Evolutionary conservation across 805 yeast species (phyloP), one percentile per base, ranked within the genome.

Genomic region (Yamadazyma kitorensis): DNA sequence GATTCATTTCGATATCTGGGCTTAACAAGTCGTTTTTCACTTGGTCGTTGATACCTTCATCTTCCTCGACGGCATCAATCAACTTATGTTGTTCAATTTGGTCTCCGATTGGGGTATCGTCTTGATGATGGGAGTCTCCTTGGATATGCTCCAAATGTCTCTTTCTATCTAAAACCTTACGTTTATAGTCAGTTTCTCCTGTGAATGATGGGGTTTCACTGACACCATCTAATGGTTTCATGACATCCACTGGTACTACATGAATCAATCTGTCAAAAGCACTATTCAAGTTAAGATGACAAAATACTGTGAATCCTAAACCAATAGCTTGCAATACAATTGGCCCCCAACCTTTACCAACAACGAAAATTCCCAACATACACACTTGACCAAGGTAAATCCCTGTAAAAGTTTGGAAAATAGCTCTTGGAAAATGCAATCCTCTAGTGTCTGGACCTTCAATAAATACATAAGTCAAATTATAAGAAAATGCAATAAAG

Each of bases 291-390:
- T 77, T 73, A 19, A 76, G 12, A 50, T 91, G 96, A 39, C 76
- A 69, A 52, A 86, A 81, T 4, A 74, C 73, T 0, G 97, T 86
- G 44, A 72, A 58, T 6, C 72, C 74, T 10, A 86, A 49, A 26
- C 82, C 68, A 33, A 89, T 68, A 2, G 78, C 80, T 56, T 84
- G 86, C 34, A 91, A 61, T 3, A 81, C 85, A 44, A 88, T 72
- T 23, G 96, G 95, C 28, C 96, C 98, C 96, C 96, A 91, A 26
- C 94, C 83, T 68, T 86, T 86, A 41, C 94, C 88, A 36, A 91
- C 94, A 12, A 78, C 85, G 55, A 87, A 89, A 36, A 93, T 59
- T 36, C 96, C 97, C 34, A 93, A 55, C 43, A 93, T 49, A 67
- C 96, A 86, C 15, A 88, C 61, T 60, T 91, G 89, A 24, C 95